These are phyloP conservation scores for Penicillium sp. DNA, from an alignment of 2,329 filamentous ascomycete species.

Conservation along the genomic window DNA sequence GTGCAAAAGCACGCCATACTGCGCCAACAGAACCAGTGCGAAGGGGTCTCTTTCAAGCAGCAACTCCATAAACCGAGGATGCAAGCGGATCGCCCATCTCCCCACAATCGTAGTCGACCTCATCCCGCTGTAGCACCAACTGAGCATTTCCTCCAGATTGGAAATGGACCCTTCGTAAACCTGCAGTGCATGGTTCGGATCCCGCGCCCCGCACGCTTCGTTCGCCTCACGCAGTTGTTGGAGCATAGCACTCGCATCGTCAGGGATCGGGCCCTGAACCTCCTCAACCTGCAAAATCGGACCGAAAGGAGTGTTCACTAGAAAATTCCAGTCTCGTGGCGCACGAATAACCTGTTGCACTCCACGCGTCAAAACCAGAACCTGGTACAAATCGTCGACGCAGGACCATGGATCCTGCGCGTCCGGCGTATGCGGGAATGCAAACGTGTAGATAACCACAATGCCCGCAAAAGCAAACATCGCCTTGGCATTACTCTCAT, in stretches of 20 bases:
- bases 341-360: conserved; percentile 28
- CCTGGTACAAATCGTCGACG: conserved; percentile 29
- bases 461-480: conserved; percentile 35
- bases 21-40: conserved; percentile 51
- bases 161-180: conserved; percentile 22
- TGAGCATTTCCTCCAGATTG: conserved; percentile 23
- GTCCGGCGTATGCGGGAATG: conserved; percentile 25
- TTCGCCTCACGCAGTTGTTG: conserved; percentile 24
- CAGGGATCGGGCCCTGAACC: conserved; percentile 16
- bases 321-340: conserved; percentile 16
- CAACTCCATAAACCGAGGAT: conserved; percentile 29
- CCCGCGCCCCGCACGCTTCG: conserved; percentile 13
- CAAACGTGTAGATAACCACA: conserved; percentile 34
- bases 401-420: conserved; percentile 22
- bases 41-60: conserved; percentile 32
- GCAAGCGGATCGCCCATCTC: conserved; percentile 33
- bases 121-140: conserved; percentile 34
- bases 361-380: conserved; percentile 29
- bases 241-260: conserved; percentile 16
- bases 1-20: conserved; percentile 53
- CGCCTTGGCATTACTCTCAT: conserved; percentile 32
- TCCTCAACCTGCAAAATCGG: conserved; percentile 24
- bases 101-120: conserved; percentile 44
- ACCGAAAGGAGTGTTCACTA: conserved; percentile 23
- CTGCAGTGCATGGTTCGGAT: conserved; percentile 19